Percentiles rank a stretch among this genome's conserved stretches.
Conservation (phyloP, 768 basidiomycete species). For the Kwoniella europaea region DNA sequence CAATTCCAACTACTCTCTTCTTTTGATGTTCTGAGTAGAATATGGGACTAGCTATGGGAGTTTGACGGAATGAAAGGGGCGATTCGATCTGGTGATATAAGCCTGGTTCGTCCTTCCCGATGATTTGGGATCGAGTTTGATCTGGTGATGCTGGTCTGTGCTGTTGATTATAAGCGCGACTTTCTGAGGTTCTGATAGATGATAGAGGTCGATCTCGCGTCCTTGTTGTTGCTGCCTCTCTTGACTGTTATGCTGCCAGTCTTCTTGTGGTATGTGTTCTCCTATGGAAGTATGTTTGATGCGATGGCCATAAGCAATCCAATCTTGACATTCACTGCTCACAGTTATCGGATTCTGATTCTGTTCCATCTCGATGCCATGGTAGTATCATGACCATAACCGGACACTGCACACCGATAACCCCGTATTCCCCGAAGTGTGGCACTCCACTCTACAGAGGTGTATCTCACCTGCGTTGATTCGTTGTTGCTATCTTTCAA, state of each 20-base stretch:
- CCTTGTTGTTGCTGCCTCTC: neutral
- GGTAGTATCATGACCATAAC: neutral
- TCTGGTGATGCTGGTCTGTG: too few species aligned
- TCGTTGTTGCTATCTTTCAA: slow-evolving; percentile 18
- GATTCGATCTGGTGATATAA: neutral
- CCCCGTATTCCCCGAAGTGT: slow-evolving; percentile 12
- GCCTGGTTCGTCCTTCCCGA: neutral
- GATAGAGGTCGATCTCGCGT: neutral
- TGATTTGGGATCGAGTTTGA: neutral
- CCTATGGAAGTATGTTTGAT: too few species aligned
- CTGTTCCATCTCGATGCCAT: neutral
- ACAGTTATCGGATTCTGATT: neutral
- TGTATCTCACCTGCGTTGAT: slow-evolving; percentile 26
- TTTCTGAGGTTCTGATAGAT: neutral
- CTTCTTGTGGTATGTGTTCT: too few species aligned
- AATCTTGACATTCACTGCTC: too few species aligned
- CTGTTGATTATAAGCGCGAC: neutral
- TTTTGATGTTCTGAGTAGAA: neutral
- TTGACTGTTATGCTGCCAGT: neutral
- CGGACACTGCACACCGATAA: neutral
- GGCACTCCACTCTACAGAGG: neutral
- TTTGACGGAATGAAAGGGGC: neutral
- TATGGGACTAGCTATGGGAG: neutral
- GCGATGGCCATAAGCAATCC: too few species aligned
- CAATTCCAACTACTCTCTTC: neutral